Base-by-base conservation (phyloP, 2,329 filamentous ascomycete species). In the Diaporthe destruens region DNA sequence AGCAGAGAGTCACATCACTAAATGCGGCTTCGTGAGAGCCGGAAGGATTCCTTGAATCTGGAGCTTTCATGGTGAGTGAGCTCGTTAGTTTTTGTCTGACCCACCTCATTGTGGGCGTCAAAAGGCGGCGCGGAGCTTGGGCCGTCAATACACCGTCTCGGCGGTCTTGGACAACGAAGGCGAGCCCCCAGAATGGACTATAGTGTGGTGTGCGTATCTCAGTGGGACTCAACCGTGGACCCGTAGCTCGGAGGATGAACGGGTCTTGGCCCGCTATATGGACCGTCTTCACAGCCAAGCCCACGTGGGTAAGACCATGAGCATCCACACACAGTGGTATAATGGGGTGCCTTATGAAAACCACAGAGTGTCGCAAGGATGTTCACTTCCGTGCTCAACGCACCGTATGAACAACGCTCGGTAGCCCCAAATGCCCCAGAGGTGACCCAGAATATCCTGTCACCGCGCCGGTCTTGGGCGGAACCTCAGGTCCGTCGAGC, bases 61-160 rank as follows among this genome's bases (percentile, higher is more conserved):
- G 44, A 54, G 36, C 68, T 49, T 23, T 25, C 32, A 16, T 54
- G 23, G 44, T 42, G 44, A 53, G 18, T 61, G 51, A 61, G 55
- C 56, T 70, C 55, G 68, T 70, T 53, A 61, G 61, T 70, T 55
- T 70, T 55, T 70, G 55, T 70, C 68, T 70, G 54, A 61, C 68
- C 61, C 68, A 61, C 68, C 68, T 54, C 20, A 18, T 51, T 53
- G 25, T n/a, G 16, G 47, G 47, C 61, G 32, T 20, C 32, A 39
- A 29, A 39, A 16, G 8, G 16, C n/a, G 47, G 51, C 47, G 32
- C 32, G 44, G 53, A 32, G 47, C 61, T 66, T 23, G 47, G n/a
- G 14, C 61, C n/a, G 47, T 53, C 61, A 39, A 32, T 39, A 32
- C 29, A 14, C 14, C 20, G 47, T 39, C n/a, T 53, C n/a, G 47